Conservation (phyloP, 805 yeast species). For the Cyberlindnera maclurae region DNA sequence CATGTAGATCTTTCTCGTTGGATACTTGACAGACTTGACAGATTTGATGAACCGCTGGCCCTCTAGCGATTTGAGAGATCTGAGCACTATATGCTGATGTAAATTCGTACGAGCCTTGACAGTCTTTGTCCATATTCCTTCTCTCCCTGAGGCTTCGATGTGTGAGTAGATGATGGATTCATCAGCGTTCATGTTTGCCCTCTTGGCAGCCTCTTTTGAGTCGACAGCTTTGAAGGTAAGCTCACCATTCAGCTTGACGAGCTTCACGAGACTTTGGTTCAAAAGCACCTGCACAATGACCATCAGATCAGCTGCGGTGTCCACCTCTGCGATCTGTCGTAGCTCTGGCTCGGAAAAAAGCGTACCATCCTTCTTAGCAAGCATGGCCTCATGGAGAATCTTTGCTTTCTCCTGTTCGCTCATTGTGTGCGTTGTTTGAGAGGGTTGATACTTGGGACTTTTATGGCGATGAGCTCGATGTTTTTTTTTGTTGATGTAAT, state of each 20-base stretch:
- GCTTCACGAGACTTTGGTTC: constrained; percentile 55
- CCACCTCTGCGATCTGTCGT: constrained; percentile 38
- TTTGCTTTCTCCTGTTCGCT: constrained; percentile 10
- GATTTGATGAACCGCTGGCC: constrained; percentile 77
- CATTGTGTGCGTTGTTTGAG: background rate
- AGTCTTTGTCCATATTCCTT: constrained; percentile 94
- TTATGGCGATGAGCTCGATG: background rate
- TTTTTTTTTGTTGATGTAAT: background rate
- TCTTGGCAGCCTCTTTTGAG: constrained; percentile 66
- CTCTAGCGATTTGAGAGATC: constrained; percentile 78
- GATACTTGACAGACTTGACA: constrained; percentile 85
- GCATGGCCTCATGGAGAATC: constrained; percentile 59
- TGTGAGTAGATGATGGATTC: constrained; percentile 88
- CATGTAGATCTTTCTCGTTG: constrained; percentile 95
- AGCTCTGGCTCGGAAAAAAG: constrained; percentile 67
- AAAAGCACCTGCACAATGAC: constrained; percentile 44
- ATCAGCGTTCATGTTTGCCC: constrained; percentile 73
- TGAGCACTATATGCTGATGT: constrained; percentile 83
- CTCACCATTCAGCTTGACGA: constrained; percentile 60
- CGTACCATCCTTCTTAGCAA: constrained; percentile 38
- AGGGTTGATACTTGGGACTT: background rate
- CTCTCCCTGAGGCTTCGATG: constrained; percentile 88
- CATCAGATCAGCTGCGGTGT: constrained; percentile 37
- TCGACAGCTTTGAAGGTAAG: constrained; percentile 72
- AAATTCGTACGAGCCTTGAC: constrained; percentile 81